Evolutionary conservation across 1,139 yeast genomes (phyloP).

Genomic region (Blastobotrys arbuscula): DNA sequence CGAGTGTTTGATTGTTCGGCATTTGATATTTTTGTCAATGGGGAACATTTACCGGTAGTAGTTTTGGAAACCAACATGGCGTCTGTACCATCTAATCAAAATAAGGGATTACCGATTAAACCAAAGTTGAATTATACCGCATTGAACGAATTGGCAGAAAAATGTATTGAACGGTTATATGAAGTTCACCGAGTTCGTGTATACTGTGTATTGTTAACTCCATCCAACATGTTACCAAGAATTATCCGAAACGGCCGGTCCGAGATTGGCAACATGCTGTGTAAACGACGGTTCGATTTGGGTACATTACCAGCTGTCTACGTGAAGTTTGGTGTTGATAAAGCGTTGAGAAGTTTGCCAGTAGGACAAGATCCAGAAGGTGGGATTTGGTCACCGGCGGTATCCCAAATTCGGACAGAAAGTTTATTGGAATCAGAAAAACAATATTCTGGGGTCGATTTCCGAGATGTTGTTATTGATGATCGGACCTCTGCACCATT

Average conservation of each 20-base stretch:
- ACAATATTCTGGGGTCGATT: slow-evolving; percentile 78
- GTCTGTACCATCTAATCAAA: background rate
- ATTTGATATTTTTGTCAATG: slow-evolving; percentile 79
- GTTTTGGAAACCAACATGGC: slow-evolving; percentile 83
- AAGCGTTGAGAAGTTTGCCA: slow-evolving; percentile 63
- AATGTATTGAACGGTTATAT: slow-evolving; percentile 63
- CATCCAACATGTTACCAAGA: slow-evolving; percentile 79
- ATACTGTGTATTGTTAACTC: slow-evolving; percentile 76
- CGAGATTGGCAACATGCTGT: slow-evolving; percentile 91
- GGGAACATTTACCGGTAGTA: slow-evolving; percentile 80
- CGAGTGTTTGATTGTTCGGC: slow-evolving; percentile 87
- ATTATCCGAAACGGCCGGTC: slow-evolving; percentile 76
- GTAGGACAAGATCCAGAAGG: slow-evolving; percentile 76
- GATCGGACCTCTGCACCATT: slow-evolving; percentile 70
- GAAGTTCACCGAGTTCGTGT: slow-evolving; percentile 71
- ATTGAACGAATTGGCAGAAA: slow-evolving; percentile 70
- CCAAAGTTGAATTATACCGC: slow-evolving; percentile 30
- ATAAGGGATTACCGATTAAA: background rate
- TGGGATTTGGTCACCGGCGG: slow-evolving; percentile 79
- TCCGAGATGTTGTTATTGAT: slow-evolving; percentile 67
- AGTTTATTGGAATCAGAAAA: slow-evolving; percentile 45
- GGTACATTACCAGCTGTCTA: slow-evolving; percentile 73
- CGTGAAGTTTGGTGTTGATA: slow-evolving; percentile 71
- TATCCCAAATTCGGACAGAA: slow-evolving; percentile 52
- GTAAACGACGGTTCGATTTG: slow-evolving; percentile 72